These are phyloP conservation scores for Cryptosporidium parvum DNA, from an alignment of 169 alveolate species.

Conservation along the genomic window DNA sequence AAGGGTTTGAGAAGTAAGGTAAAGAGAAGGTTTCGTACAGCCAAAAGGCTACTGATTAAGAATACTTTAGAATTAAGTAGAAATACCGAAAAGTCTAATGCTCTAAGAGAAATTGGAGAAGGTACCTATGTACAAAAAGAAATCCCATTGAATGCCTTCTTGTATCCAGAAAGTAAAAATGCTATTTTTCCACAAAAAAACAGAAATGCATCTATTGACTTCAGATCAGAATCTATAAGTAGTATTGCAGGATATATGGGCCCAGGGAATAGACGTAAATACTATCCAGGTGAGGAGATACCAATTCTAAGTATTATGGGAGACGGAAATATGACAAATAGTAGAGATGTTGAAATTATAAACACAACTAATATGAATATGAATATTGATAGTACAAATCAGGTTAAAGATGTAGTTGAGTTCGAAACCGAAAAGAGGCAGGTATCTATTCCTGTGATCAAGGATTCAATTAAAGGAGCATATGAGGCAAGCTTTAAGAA, in stretches of 20 bases:
- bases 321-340: constrained; percentile 47
- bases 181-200: constrained; percentile 59
- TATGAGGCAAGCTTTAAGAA: constrained; percentile 69
- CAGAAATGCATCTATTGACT: constrained; percentile 42
- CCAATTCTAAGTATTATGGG: constrained; percentile 63
- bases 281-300: constrained; percentile 56
- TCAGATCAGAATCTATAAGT: constrained; percentile 70
- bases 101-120: constrained; percentile 60
- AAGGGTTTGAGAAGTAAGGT: constrained; percentile 69
- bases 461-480: constrained; percentile 61
- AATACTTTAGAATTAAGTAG: constrained; percentile 55
- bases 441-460: constrained; percentile 53
- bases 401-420: not conserved
- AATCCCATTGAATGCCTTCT: constrained; percentile 57
- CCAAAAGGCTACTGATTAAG: constrained; percentile 56
- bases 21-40: constrained; percentile 74
- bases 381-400: constrained; percentile 8
- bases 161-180: constrained; percentile 65
- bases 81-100: constrained; percentile 58
- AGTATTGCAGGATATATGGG: constrained; percentile 75
- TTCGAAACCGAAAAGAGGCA: not conserved
- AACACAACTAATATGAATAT: not conserved
- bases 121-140: constrained; percentile 61
- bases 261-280: constrained; percentile 70
- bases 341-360: constrained; percentile 62